Evolutionary conservation across 2,329 filamentous ascomycete genomes (phyloP).

Genomic region (Trichoderma aggressivum): DNA sequence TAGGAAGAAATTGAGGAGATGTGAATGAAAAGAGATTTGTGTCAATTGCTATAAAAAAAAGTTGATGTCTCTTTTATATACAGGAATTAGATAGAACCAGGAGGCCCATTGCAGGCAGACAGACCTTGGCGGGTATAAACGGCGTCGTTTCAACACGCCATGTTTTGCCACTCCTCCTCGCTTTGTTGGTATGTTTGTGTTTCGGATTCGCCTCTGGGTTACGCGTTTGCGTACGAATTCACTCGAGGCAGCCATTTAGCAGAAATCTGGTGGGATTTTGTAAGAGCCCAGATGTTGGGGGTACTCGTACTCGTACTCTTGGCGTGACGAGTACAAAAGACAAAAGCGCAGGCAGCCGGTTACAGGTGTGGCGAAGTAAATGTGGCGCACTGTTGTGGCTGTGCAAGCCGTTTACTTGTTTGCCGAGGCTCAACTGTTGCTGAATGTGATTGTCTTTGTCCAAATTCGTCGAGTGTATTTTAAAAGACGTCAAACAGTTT

Average conservation of each 20-base stretch:
- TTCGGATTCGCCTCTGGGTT: background rate
- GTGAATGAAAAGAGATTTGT: background rate
- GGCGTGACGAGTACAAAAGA: background rate
- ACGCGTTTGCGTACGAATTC: constrained; percentile 10
- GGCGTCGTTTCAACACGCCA: background rate
- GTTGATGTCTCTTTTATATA: background rate
- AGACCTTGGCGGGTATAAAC: background rate
- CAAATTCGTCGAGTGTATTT: no score
- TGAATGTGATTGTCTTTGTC: background rate
- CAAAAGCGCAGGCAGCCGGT: background rate
- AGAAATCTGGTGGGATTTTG: background rate
- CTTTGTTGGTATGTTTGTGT: background rate
- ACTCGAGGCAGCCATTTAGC: constrained; percentile 2
- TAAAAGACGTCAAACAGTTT: no score
- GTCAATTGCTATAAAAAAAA: background rate
- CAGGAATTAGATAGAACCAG: background rate
- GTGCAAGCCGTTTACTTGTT: background rate
- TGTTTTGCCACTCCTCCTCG: constrained; percentile 2
- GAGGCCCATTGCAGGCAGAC: background rate
- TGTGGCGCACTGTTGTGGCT: background rate
- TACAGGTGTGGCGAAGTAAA: background rate
- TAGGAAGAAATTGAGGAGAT: background rate
- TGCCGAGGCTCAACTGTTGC: background rate
- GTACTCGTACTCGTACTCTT: background rate
- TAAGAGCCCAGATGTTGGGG: background rate